Percentiles rank a stretch among this genome's conserved stretches.
phyloP scores from a whole-genome alignment of 2,329 filamentous ascomycete species.

The Talaromyces islandicus region DNA sequence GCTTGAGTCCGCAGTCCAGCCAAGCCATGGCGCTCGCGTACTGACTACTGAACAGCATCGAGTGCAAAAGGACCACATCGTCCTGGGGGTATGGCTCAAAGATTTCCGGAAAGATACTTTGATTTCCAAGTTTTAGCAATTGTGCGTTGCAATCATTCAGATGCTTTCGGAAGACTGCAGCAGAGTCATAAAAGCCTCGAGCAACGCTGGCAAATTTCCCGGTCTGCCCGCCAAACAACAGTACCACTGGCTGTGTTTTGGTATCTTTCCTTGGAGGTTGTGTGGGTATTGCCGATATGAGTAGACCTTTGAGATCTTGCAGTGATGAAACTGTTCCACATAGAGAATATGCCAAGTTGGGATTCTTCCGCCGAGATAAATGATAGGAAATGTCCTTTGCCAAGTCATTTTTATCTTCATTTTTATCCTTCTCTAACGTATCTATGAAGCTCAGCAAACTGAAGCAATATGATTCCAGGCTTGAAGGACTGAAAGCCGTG shows the following conservation, averaged over 20 bases:
- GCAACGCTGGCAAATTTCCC: constrained; percentile 11
- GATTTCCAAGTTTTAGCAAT: background rate
- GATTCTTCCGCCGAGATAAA: background rate
- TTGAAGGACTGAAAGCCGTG: background rate
- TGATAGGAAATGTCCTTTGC: background rate
- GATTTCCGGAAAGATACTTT: background rate
- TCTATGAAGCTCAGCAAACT: background rate
- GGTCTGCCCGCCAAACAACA: constrained; percentile 37
- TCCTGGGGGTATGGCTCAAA: background rate
- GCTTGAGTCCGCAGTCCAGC: background rate
- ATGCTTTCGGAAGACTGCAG: background rate
- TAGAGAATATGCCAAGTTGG: background rate
- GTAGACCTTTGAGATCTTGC: background rate
- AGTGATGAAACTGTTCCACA: background rate
- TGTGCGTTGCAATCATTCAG: background rate
- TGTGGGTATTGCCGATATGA: background rate
- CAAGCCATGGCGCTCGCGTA: background rate
- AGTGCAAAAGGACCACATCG: background rate
- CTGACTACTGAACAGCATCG: background rate
- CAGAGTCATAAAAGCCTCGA: background rate
- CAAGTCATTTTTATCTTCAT: too few relatives aligned
- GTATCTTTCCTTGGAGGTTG: background rate
- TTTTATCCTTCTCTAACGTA: background rate
- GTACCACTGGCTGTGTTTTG: constrained; percentile 17
- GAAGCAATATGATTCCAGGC: background rate